Percentiles rank a stretch among this genome's conserved stretches.
These are phyloP conservation scores for Friedmanniomyces simplex DNA, from an alignment of 495 filamentous ascomycete genomes.

Conservation along the genomic window DNA sequence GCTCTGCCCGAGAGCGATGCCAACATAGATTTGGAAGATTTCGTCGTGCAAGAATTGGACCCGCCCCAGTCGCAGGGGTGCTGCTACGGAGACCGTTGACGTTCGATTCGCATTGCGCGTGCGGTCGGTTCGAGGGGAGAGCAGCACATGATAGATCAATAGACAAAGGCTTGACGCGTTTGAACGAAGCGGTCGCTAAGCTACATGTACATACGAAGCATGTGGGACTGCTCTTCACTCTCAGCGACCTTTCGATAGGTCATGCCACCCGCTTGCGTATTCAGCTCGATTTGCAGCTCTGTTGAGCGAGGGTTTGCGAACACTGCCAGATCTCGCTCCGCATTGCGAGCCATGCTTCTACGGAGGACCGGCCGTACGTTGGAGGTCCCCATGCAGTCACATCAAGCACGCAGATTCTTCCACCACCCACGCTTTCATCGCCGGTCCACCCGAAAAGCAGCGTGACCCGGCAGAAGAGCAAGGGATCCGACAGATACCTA, in stretches of 20 bases:
- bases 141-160: not conserved
- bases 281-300: too few relatives aligned
- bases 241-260: too few relatives aligned
- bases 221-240: too few relatives aligned
- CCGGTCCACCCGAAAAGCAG: constrained; percentile 41
- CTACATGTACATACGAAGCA: too few relatives aligned
- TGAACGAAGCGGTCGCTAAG: too few relatives aligned
- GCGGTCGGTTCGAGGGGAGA: not conserved
- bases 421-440: constrained; percentile 19
- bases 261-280: too few relatives aligned
- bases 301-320: too few relatives aligned
- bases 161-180: too few relatives aligned
- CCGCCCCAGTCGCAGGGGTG: not conserved
- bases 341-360: not conserved
- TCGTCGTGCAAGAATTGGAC: constrained; percentile 11
- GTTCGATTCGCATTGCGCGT: not conserved
- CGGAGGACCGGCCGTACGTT: not conserved
- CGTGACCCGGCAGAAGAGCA: constrained; percentile 43
- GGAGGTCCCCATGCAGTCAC: not conserved
- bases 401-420: constrained; percentile 16
- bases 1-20: not conserved
- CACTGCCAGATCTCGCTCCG: too few relatives aligned
- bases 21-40: constrained; percentile 12
- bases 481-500: constrained; percentile 37
- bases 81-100: constrained; percentile 6